These are phyloP conservation scores for Pinus taeda DNA, from an alignment of 75 land plant genomes.

Conservation along the genomic window DNA sequence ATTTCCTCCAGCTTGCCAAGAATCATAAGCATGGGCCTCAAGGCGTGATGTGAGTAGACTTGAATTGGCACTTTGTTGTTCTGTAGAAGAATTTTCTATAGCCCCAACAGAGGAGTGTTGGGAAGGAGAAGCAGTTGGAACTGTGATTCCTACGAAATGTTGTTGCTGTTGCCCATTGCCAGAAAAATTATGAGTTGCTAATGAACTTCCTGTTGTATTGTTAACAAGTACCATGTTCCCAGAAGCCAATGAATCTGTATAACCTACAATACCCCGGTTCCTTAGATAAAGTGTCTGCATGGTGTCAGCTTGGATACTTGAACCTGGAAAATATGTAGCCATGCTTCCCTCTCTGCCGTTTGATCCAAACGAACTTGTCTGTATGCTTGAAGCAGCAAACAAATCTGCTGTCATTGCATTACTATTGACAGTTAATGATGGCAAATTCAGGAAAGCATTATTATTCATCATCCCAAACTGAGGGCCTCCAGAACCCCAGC, in stretches of 20 bases:
- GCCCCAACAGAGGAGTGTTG: slow-evolving; percentile 8
- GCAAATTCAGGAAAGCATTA: slow-evolving; percentile 1
- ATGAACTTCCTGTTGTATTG: slow-evolving; percentile 2
- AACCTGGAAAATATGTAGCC: slow-evolving; percentile 16
- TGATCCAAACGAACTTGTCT: slow-evolving; percentile 7
- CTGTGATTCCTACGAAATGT: slow-evolving; percentile 1
- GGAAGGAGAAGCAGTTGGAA: slow-evolving; percentile 9
- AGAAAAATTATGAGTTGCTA: background rate
- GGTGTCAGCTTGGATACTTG: slow-evolving; percentile 12
- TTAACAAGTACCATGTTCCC: slow-evolving; percentile 19
- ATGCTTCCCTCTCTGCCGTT: slow-evolving; percentile 10
- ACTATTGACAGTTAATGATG: background rate
- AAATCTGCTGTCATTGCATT: background rate
- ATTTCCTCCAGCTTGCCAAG: slow-evolving; percentile 55
- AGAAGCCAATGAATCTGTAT: slow-evolving; percentile 10
- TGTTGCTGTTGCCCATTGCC: slow-evolving; percentile 6
- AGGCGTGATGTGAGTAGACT: slow-evolving; percentile 3
- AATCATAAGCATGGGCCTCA: slow-evolving; percentile 23
- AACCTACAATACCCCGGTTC: slow-evolving; percentile 19
- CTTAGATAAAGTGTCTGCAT: slow-evolving; percentile 28
- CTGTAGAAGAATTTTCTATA: slow-evolving; percentile 1
- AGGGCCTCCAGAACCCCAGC: slow-evolving; percentile 2
- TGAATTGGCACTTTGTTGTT: slow-evolving; percentile 6
- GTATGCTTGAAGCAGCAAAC: slow-evolving; percentile 5
- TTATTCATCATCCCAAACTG: slow-evolving; percentile 6